These are phyloP conservation scores for Sugiyamaella mastotermitis DNA, from an alignment of 805 yeast genomes.

Conservation along the genomic window DNA sequence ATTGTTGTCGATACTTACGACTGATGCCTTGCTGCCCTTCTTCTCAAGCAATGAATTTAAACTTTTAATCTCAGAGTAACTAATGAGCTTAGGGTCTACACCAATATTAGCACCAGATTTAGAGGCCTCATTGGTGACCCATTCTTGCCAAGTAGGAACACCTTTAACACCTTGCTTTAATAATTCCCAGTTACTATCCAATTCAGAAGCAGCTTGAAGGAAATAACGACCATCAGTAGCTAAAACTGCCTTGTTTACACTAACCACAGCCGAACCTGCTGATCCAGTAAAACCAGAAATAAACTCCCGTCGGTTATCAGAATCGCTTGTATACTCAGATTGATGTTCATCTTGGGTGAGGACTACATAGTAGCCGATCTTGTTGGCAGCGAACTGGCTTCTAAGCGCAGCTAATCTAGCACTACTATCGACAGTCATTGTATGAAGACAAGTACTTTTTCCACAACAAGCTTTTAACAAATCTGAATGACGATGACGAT, in stretches of 20 bases:
- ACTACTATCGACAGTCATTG: conserved; percentile 14
- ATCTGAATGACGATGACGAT: neutral
- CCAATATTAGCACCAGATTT: conserved; percentile 54
- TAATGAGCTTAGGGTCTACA: conserved; percentile 74
- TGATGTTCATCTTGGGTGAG: conserved; percentile 94
- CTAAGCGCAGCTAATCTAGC: conserved; percentile 55
- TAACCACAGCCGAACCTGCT: conserved; percentile 87
- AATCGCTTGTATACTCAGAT: conserved; percentile 76
- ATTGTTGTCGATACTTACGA: conserved; percentile 49
- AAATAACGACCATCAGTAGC: conserved; percentile 96
- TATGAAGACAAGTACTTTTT: no score
- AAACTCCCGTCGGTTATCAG: conserved; percentile 77
- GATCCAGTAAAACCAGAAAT: conserved; percentile 87
- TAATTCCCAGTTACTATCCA: conserved; percentile 72
- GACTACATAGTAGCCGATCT: conserved; percentile 66
- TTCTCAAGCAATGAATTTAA: conserved; percentile 24
- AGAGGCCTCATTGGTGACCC: conserved; percentile 54
- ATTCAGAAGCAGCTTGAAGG: conserved; percentile 79
- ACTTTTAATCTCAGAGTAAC: conserved; percentile 34
- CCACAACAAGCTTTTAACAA: no score
- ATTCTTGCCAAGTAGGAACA: conserved; percentile 72
- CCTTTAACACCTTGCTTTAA: conserved; percentile 75
- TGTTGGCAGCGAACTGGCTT: conserved; percentile 52
- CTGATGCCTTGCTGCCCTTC: conserved; percentile 21
- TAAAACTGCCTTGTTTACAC: conserved; percentile 63